These are phyloP conservation scores for Phytophthora fragariae DNA, from an alignment of 352 stramenopile genomes.

Conservation along the genomic window DNA sequence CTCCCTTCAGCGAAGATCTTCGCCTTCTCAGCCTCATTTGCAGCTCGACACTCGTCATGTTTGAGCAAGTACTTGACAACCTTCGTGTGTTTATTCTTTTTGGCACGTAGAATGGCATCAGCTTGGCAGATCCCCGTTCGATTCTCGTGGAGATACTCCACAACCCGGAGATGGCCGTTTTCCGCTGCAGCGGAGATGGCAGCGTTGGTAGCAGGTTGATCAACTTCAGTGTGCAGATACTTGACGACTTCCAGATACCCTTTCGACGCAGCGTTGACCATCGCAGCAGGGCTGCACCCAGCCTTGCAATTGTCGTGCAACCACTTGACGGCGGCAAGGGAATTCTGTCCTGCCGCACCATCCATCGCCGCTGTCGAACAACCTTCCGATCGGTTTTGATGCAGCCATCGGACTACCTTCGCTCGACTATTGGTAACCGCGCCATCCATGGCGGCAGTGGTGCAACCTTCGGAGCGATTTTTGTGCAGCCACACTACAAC, in stretches of 20 bases:
- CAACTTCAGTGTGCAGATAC: constrained; percentile 22
- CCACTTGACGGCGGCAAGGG: constrained; percentile 22
- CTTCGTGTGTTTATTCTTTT: constrained; percentile 8
- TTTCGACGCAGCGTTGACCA: constrained; percentile 23
- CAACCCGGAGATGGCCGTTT: constrained; percentile 19
- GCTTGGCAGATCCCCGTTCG: background rate
- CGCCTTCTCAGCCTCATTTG: constrained; percentile 4
- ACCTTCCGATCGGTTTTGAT: constrained; percentile 22
- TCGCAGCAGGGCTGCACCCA: constrained; percentile 22
- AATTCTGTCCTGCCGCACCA: constrained; percentile 4
- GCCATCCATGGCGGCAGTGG: constrained; percentile 22
- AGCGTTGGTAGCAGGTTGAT: constrained; percentile 15
- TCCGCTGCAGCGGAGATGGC: constrained; percentile 18
- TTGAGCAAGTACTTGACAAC: constrained; percentile 8
- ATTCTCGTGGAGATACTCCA: constrained; percentile 23
- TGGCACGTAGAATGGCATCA: constrained; percentile 9
- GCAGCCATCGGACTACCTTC: constrained; percentile 13
- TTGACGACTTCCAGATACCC: constrained; percentile 32
- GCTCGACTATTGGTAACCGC: constrained; percentile 14
- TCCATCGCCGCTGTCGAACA: constrained; percentile 32
- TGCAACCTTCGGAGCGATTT: constrained; percentile 26
- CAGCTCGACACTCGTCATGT: constrained; percentile 19
- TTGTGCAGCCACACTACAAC: constrained; percentile 23
- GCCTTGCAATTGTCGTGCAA: constrained; percentile 19
- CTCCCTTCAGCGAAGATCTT: background rate